phyloP scores from a whole-genome alignment of 495 filamentous ascomycete species.

The Evernia prunastri region DNA sequence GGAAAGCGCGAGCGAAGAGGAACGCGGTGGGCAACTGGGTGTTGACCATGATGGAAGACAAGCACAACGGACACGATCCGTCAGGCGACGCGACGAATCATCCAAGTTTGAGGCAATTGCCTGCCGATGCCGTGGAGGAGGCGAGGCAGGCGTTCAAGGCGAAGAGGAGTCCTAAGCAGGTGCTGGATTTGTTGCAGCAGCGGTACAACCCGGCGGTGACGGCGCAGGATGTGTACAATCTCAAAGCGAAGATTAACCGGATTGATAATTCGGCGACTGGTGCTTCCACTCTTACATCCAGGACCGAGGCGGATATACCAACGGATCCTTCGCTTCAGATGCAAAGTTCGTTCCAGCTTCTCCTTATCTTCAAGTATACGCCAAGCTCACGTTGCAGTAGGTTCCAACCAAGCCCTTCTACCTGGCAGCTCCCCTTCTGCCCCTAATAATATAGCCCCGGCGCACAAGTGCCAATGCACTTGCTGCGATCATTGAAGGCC shows the following conservation, averaged over 20 bases:
- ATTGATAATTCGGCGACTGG: conserved; percentile 17
- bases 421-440: not conserved
- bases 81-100: conserved; percentile 19
- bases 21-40: conserved; percentile 19
- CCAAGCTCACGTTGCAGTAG: not conserved
- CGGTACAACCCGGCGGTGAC: conserved; percentile 22
- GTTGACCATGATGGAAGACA: conserved; percentile 27
- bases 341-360: conserved; percentile 4
- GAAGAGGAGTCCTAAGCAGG: conserved; percentile 24
- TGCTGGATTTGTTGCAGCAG: conserved; percentile 24
- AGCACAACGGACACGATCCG: conserved; percentile 23
- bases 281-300: conserved; percentile 15
- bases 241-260: conserved; percentile 27
- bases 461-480: conserved; percentile 15
- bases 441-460: not conserved
- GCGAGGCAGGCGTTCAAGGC: conserved; percentile 21
- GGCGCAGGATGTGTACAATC: conserved; percentile 28
- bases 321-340: conserved; percentile 17
- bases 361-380: not conserved
- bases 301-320: conserved; percentile 17
- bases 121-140: conserved; percentile 20
- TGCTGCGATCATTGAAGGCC: conserved; percentile 17
- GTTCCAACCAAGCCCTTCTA: not conserved
- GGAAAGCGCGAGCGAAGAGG: conserved; percentile 26
- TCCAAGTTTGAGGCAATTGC: conserved; percentile 23